These are phyloP conservation scores for Penicillium maclennaniae DNA, from an alignment of 495 filamentous ascomycete species.

Conservation along the genomic window DNA sequence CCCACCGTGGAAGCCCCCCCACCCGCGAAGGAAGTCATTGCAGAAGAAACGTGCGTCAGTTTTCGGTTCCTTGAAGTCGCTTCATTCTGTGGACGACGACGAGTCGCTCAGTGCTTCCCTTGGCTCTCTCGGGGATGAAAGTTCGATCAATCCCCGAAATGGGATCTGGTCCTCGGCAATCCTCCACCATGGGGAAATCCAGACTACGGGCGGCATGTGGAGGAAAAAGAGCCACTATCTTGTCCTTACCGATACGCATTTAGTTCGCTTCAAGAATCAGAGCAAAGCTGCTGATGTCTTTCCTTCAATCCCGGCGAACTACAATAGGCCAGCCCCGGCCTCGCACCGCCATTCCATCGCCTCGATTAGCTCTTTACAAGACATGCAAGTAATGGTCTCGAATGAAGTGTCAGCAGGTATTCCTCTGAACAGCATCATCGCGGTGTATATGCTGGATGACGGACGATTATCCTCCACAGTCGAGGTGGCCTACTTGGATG, in stretches of 20 bases:
- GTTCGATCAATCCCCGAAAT: slow-evolving; percentile 26
- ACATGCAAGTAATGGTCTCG: slow-evolving; percentile 51
- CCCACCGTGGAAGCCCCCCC: slow-evolving; percentile 28
- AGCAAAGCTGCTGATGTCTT: slow-evolving; percentile 66
- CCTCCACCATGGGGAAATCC: slow-evolving; percentile 69
- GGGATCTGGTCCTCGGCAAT: slow-evolving; percentile 45
- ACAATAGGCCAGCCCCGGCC: slow-evolving; percentile 31
- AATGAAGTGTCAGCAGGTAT: slow-evolving; percentile 52
- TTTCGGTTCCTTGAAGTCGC: slow-evolving; percentile 56
- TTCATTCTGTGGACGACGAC: slow-evolving; percentile 49
- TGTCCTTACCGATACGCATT: slow-evolving; percentile 81
- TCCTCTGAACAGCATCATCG: slow-evolving; percentile 69
- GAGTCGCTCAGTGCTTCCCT: slow-evolving; percentile 39
- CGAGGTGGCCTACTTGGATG: slow-evolving; percentile 74
- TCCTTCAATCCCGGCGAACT: slow-evolving; percentile 46
- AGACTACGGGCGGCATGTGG: slow-evolving; percentile 75
- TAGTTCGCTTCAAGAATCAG: slow-evolving; percentile 77
- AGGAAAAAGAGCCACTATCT: slow-evolving; percentile 84
- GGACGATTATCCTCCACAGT: slow-evolving; percentile 73
- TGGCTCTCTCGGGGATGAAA: slow-evolving; percentile 31
- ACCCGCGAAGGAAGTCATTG: slow-evolving; percentile 40
- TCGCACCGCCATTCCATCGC: slow-evolving; percentile 52
- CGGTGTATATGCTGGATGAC: slow-evolving; percentile 76
- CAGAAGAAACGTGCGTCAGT: slow-evolving; percentile 50
- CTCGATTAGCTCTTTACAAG: slow-evolving; percentile 59